Conservation (phyloP, 139 green algal genomes). For the Limnomonas spitsbergensis region DNA sequence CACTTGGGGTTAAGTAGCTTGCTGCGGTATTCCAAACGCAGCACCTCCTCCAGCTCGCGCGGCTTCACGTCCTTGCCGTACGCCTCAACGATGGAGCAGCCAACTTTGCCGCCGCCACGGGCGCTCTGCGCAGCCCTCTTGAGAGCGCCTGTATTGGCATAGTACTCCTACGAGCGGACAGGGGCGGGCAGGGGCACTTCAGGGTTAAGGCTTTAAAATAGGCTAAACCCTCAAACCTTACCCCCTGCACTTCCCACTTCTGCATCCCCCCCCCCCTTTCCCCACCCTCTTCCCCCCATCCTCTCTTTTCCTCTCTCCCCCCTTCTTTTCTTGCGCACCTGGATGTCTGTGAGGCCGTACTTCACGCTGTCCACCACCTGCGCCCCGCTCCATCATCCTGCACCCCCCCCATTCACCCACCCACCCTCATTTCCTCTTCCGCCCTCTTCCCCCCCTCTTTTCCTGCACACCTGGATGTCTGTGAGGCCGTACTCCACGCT, state of each 20-base stretch:
- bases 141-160: conserved; percentile 89
- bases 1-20: conserved; percentile 95
- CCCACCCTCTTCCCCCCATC: too few species aligned
- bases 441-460: too few species aligned
- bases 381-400: too few species aligned
- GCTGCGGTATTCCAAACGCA: conserved; percentile 92
- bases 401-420: too few species aligned
- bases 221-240: too few species aligned
- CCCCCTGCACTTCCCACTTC: too few species aligned
- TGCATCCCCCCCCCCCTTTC: too few species aligned
- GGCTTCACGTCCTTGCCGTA: conserved; percentile 63
- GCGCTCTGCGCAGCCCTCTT: conserved; percentile 75
- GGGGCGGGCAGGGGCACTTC: too few species aligned
- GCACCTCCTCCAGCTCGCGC: conserved; percentile 85
- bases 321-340: too few species aligned
- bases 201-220: neutral
- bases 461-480: conserved; percentile 96
- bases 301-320: too few species aligned
- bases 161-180: conserved; percentile 87
- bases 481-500: conserved; percentile 97
- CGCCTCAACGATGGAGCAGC: conserved; percentile 80
- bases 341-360: conserved; percentile 98
- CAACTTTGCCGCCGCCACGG: conserved; percentile 38
- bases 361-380: too few species aligned
- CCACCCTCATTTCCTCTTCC: too few species aligned